Evolutionary conservation across 176 grass and related monocot genomes (phyloP), one percentile per base, ranked within the genome.

Genomic region (Raddia distichophylla): DNA sequence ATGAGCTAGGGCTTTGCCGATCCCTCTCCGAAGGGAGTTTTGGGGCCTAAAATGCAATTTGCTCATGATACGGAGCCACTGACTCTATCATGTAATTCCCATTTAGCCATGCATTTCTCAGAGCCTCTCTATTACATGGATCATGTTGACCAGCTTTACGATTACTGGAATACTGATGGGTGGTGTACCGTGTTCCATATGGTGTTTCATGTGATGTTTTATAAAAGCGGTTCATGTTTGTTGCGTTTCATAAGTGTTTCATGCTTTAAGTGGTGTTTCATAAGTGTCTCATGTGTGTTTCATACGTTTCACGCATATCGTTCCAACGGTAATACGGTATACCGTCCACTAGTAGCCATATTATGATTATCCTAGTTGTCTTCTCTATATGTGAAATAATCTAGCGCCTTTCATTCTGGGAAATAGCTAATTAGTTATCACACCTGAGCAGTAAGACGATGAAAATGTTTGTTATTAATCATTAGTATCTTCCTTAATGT

Each of bases 11-110:
- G 22, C 32, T 84, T 49, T 9, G 15, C 14, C 1, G 5, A 34
- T 48, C 70, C 48, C 48, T 71, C n/a, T 72, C 16, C n/a, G 22
- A 49, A 81, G 10, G 79, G 18, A 71, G 5, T 84, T 60, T 3
- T 27, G 27, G 27, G 33, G 35, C 56, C 27, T 71, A 27, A 37
- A 62, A 18, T 74, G 47, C 44, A 65, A 75, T 47, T 75, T 40
- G 33, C 46, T 16, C 19, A 64, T 83, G 59, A 17, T 3, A 42
- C 12, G 5, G 48, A 20, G 22, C 2, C 27, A 27, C 27, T 27
- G 27, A 27, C 16, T 20, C 12, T 40, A 6, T 58, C 15, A 57
- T 75, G 51, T 51, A 33, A 52, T 68, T 68, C 34, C 51, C 27
- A 57, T 67, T 47, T 10, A 49, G 47, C 10, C 47, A 32, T 27